Conservation (phyloP, 345 rosid species). For the Zanthoxylum bungeanum region DNA sequence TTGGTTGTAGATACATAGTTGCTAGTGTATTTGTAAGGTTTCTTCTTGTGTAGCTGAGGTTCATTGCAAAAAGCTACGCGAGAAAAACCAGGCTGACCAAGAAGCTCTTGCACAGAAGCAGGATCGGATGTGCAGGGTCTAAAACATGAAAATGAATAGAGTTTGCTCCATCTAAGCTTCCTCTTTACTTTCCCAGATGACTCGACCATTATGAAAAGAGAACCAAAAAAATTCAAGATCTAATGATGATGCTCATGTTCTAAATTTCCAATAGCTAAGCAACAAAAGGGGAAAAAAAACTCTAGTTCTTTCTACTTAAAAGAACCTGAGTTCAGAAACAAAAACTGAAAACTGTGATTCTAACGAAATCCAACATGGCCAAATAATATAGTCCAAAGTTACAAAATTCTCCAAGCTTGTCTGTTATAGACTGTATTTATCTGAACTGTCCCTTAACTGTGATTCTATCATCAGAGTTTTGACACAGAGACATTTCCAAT, state of each 20-base stretch:
- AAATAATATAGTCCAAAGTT: background rate
- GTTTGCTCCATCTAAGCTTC: conserved; percentile 45
- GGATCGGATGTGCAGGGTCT: conserved; percentile 14
- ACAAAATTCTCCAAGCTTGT: conserved; percentile 1
- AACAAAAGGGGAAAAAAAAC: too few species aligned
- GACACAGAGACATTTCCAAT: conserved; percentile 15
- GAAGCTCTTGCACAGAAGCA: conserved; percentile 17
- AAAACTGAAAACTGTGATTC: conserved; percentile 1
- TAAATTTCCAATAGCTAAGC: too few species aligned
- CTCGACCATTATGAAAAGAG: too few species aligned
- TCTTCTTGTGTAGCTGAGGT: conserved; percentile 37
- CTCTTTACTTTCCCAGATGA: conserved; percentile 20
- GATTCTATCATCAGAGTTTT: background rate
- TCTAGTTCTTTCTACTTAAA: background rate
- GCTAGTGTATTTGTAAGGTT: conserved; percentile 38
- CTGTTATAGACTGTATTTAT: background rate
- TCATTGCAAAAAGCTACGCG: conserved; percentile 57
- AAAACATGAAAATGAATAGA: conserved; percentile 45
- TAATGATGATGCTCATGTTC: background rate
- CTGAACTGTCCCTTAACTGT: background rate
- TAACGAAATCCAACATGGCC: background rate
- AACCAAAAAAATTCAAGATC: background rate
- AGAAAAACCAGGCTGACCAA: conserved; percentile 40
- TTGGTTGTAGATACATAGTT: conserved; percentile 67
- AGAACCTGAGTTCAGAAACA: background rate